Conservation (phyloP, 2,329 filamentous ascomycete genomes). For the Hypoxylon sp. region DNA sequence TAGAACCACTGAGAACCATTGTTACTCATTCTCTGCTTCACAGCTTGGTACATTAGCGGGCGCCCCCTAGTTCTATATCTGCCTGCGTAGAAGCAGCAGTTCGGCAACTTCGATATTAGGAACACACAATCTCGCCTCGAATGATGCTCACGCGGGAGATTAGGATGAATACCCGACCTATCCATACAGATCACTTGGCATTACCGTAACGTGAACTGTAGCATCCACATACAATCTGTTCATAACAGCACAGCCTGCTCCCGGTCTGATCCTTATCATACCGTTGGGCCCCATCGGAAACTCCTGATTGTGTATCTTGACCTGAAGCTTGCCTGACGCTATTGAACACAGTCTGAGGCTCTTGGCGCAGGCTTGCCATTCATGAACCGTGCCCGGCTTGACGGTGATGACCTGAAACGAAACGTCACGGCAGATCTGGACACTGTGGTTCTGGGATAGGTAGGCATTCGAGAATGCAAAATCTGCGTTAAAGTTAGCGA, state of each 20-base stretch:
- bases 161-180: neutral
- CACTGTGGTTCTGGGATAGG: slow-evolving; percentile 54
- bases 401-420: slow-evolving; percentile 58
- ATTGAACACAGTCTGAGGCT: slow-evolving; percentile 58
- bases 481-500: slow-evolving; percentile 50
- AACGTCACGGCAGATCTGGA: slow-evolving; percentile 56
- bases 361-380: slow-evolving; percentile 50
- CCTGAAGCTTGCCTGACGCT: slow-evolving; percentile 57
- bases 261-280: slow-evolving; percentile 59
- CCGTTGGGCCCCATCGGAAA: slow-evolving; percentile 61
- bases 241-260: slow-evolving; percentile 55
- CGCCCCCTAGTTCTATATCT: neutral
- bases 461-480: slow-evolving; percentile 61
- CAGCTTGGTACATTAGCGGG: neutral
- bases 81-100: neutral
- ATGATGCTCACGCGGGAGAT: neutral
- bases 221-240: slow-evolving; percentile 62
- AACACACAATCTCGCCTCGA: neutral
- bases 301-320: slow-evolving; percentile 54
- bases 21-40: neutral
- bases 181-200: slow-evolving; percentile 35
- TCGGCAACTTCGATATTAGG: neutral
- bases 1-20: neutral
- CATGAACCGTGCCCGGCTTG: slow-evolving; percentile 56
- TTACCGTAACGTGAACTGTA: slow-evolving; percentile 57